These are phyloP conservation scores for Hypoxylon fragiforme DNA, from an alignment of 495 filamentous ascomycete genomes.

Conservation along the genomic window DNA sequence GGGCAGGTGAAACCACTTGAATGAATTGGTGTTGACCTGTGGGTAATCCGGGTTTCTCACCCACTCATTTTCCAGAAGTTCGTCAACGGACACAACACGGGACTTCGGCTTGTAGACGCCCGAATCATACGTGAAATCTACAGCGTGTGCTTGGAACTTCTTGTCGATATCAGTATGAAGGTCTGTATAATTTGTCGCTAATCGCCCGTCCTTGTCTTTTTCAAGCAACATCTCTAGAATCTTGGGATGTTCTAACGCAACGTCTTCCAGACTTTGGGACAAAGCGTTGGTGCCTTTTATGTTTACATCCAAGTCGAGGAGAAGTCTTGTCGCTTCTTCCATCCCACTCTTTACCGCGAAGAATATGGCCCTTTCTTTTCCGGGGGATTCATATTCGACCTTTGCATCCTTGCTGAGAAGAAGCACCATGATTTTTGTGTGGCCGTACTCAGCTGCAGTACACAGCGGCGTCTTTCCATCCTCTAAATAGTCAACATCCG, in stretches of 20 bases:
- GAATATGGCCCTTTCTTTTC: not conserved
- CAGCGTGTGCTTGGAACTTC: not conserved
- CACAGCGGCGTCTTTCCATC: not conserved
- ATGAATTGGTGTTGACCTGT: not conserved
- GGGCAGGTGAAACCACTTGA: not conserved
- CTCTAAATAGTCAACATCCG: not conserved
- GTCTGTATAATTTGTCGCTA: not conserved
- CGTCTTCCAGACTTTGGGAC: not conserved
- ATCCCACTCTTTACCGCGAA: not conserved
- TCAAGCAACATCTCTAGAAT: not conserved
- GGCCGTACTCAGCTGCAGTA: not conserved
- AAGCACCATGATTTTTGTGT: not conserved
- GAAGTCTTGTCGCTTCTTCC: not conserved
- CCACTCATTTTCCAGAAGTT: not conserved
- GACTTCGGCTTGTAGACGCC: not conserved
- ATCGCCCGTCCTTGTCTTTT: not conserved
- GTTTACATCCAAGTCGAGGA: not conserved
- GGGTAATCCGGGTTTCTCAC: not conserved
- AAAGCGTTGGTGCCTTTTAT: not conserved
- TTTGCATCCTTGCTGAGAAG: not conserved
- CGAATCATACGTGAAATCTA: not conserved
- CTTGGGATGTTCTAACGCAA: not conserved
- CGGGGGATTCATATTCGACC: not conserved
- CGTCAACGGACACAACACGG: not conserved
- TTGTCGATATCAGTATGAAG: not conserved